Evolutionary conservation across 1,139 yeast genomes (phyloP).

Genomic region (Nadsonia starkeyi-henricii): DNA sequence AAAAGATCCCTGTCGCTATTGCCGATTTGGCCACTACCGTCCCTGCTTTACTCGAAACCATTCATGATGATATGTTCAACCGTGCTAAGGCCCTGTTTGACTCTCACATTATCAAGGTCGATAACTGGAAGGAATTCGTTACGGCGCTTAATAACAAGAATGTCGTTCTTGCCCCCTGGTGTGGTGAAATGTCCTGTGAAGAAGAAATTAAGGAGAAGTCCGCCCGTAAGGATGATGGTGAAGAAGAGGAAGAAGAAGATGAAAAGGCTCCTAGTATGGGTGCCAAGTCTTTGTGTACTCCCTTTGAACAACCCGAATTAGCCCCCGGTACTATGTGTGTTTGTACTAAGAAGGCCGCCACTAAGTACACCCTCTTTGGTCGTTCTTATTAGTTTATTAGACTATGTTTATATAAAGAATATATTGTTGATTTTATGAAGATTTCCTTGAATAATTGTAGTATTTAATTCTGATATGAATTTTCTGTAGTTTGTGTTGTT

Average conservation of each 20-base stretch:
- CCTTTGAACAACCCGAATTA: conserved; percentile 79
- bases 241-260: conserved; percentile 75
- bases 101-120: conserved; percentile 64
- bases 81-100: conserved; percentile 78
- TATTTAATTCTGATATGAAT: too few species aligned
- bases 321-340: conserved; percentile 74
- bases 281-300: conserved; percentile 95
- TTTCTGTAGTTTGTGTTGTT: too few species aligned
- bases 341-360: conserved; percentile 62
- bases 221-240: conserved; percentile 66
- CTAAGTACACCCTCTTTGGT: conserved; percentile 85
- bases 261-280: conserved; percentile 99
- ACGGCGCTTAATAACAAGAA: conserved; percentile 87
- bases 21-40: conserved; percentile 51
- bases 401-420: conserved; percentile 2
- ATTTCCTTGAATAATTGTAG: too few species aligned
- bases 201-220: conserved; percentile 92
- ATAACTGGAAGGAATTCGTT: conserved; percentile 84
- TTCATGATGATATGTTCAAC: conserved; percentile 61
- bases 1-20: conserved; percentile 53
- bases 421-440: too few species aligned
- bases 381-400: conserved; percentile 52
- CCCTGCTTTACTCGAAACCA: conserved; percentile 63
- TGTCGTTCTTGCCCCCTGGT: conserved; percentile 90
- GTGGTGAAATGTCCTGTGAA: conserved; percentile 90